These are phyloP conservation scores for Dictyostelium firmibasis DNA, from an alignment of 78 protist genomes.

Conservation along the genomic window DNA sequence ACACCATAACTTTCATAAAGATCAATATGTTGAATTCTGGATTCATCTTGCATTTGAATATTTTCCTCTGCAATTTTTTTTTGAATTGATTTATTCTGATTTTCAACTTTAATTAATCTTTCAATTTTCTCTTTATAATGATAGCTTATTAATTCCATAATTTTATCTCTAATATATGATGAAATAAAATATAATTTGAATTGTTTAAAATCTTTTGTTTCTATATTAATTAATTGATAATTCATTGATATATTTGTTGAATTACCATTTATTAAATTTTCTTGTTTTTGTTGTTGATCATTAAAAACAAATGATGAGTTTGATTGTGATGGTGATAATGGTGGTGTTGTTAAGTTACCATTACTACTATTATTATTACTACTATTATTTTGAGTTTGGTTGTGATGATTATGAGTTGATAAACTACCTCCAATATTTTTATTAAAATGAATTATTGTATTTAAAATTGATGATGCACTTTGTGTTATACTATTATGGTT, in stretches of 20 bases:
- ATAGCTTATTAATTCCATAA: conserved; percentile 5
- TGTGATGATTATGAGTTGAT: neutral
- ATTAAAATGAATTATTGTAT: neutral
- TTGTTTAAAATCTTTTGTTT: conserved; percentile 7
- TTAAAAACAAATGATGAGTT: neutral
- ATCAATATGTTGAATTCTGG: conserved; percentile 41
- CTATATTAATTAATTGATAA: conserved; percentile 13
- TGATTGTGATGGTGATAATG: neutral
- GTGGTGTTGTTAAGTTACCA: neutral
- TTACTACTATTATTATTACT: neutral
- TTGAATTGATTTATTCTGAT: conserved; percentile 9
- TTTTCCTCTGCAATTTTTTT: conserved; percentile 30
- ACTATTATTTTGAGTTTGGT: neutral
- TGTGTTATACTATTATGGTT: neutral
- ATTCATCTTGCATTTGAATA: conserved; percentile 18
- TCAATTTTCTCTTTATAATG: conserved; percentile 26
- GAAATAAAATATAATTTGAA: conserved; percentile 10
- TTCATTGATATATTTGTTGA: neutral
- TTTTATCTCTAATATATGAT: neutral
- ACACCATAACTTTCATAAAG: conserved; percentile 43
- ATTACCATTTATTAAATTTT: neutral
- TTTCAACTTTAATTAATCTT: neutral
- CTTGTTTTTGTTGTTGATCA: neutral
- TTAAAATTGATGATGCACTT: neutral
- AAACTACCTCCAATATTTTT: neutral